Base-by-base conservation (phyloP, 2,329 filamentous ascomycete genomes). In the Nakataea oryzae region DNA sequence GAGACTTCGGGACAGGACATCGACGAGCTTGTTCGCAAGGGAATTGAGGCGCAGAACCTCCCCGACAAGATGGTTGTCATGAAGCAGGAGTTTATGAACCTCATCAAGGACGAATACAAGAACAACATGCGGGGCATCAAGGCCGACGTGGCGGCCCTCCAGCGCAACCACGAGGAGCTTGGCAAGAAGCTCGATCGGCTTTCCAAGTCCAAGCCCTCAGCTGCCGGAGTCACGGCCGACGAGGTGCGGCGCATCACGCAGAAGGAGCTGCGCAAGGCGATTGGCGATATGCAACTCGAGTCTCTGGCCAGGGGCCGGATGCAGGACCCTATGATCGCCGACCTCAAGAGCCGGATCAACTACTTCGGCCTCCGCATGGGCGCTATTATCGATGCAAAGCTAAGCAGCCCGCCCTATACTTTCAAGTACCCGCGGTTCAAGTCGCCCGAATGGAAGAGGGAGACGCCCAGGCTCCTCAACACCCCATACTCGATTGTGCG, bases 301-400 rank as follows among this genome's bases (percentile, higher is more conserved):
- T 77, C 77, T 3, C 67, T 81, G 47, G 77, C 79, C 29, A 73
- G 75, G 30, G 77, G 77, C 61, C 74, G 77, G 60, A 81, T 84
- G 60, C 74, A 76, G 32, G 70, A 72, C 47, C 71, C 79, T 65
- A 78, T 75, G 70, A 74, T 77, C 56, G 67, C 70, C 1, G 71
- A 78, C 28, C 74, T 86, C 28, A 74, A 74, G 62, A 76, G 80
- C 61, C 81, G 82, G 62, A 76, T 92, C 73, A 96, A 97, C 76
- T 92, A 87, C 75, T 88, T 96, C 67, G 81, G 82, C 3, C 69
- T 74, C 1, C 84, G 85, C 5, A 75, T 86, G 24, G 91, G 90
- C 6, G 90, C 90, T 1, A 68, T 79, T 1, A 75, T 95, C 65
- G 83, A 92, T 66, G 75, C 76, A 0, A 67, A 71, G 2, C 74